Conservation (phyloP, 78 protist species). For the Dictyostelium intermedium region DNA sequence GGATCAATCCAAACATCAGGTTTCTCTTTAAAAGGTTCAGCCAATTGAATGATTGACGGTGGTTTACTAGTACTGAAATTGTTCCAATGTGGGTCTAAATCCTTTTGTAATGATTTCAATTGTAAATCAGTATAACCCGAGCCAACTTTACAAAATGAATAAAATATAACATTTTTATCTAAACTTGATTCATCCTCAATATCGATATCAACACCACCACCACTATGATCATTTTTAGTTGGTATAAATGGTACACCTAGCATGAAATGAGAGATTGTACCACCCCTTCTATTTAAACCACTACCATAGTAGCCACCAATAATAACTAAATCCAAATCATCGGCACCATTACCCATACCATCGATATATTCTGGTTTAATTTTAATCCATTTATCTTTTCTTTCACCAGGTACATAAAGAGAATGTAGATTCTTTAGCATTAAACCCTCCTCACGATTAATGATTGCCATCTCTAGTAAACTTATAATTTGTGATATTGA, state of each 20-base stretch:
- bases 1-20: conserved; percentile 92
- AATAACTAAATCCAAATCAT: conserved; percentile 89
- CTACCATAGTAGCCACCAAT: conserved; percentile 93
- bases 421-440: conserved; percentile 80
- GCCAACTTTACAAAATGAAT: conserved; percentile 86
- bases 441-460: conserved; percentile 88
- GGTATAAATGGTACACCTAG: conserved; percentile 75
- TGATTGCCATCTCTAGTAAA: conserved; percentile 65
- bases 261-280: conserved; percentile 89
- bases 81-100: conserved; percentile 85
- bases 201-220: neutral
- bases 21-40: conserved; percentile 74
- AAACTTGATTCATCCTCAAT: neutral
- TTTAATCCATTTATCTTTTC: conserved; percentile 89
- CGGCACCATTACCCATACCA: conserved; percentile 82
- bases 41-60: conserved; percentile 47
- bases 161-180: neutral
- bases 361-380: conserved; percentile 93
- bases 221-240: neutral
- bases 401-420: conserved; percentile 79
- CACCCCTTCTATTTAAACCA: conserved; percentile 81
- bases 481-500: conserved; percentile 35
- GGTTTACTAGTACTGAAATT: conserved; percentile 15
- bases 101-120: conserved; percentile 56
- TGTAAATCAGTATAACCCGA: conserved; percentile 86